A percentile compares a stretch with the other conserved stretches of the same genome.
phyloP scores from a whole-genome alignment of 2,329 filamentous ascomycete species.

The Clathrospora elynae region DNA sequence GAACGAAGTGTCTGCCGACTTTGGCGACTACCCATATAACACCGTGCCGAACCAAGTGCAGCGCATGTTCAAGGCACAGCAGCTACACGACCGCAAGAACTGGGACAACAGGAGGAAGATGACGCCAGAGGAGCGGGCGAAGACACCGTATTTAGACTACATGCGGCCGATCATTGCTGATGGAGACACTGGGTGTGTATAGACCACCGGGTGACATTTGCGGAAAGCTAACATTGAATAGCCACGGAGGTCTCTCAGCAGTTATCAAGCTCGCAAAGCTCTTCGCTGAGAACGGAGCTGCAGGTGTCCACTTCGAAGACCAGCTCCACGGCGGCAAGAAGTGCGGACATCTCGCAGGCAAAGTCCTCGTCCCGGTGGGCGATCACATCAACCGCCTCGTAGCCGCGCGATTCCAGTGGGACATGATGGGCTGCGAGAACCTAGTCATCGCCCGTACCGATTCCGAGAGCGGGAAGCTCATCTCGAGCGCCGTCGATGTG shows the following conservation, averaged over 20 bases:
- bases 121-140: constrained; percentile 71
- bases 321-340: constrained; percentile 98
- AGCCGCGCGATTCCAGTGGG: constrained; percentile 95
- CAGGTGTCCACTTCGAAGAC: constrained; percentile 96
- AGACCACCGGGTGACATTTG: accelerated
- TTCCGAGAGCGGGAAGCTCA: constrained; percentile 87
- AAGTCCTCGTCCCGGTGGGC: constrained; percentile 89
- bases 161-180: constrained; percentile 94
- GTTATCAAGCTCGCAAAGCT: constrained; percentile 96
- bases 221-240: constrained; percentile 35
- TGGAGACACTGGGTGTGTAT: constrained; percentile 76
- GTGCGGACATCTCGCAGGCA: constrained; percentile 94
- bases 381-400: constrained; percentile 96
- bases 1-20: constrained; percentile 96
- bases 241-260: constrained; percentile 88
- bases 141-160: constrained; percentile 86
- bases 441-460: constrained; percentile 94
- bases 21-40: constrained; percentile 98
- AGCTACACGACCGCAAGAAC: constrained; percentile 94
- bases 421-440: constrained; percentile 95
- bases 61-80: constrained; percentile 92
- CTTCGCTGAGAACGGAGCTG: constrained; percentile 95
- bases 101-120: constrained; percentile 85
- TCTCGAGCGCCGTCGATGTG: constrained; percentile 89
- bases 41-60: constrained; percentile 98